A percentile compares a stretch with the other conserved stretches of the same genome.
These are phyloP conservation scores for Xylaria acuta DNA, from an alignment of 495 filamentous ascomycete species.

Conservation along the genomic window DNA sequence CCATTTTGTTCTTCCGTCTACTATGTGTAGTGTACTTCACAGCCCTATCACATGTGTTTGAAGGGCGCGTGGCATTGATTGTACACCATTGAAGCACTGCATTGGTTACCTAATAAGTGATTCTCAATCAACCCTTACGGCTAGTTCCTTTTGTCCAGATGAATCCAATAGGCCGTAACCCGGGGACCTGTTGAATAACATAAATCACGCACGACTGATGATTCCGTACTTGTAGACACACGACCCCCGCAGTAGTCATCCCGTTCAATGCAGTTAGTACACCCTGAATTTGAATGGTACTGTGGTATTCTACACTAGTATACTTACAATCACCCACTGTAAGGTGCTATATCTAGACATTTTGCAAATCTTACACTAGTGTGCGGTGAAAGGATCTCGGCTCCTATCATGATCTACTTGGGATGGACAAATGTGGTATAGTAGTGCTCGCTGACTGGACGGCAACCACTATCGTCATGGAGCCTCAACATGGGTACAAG, in stretches of 20 bases:
- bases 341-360: too few relatives aligned
- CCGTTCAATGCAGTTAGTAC: not conserved
- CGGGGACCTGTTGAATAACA: not conserved
- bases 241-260: not conserved
- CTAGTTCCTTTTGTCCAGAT: not conserved
- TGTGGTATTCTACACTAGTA: not conserved
- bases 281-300: too few relatives aligned
- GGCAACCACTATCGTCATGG: not conserved
- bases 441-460: not conserved
- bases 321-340: not conserved
- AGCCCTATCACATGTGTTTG: not conserved
- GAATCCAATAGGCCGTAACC: not conserved
- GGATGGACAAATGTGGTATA: not conserved
- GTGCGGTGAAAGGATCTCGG: not conserved
- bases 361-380: not conserved
- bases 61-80: not conserved
- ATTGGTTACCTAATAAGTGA: too few relatives aligned
- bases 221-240: not conserved
- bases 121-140: not conserved
- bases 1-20: not conserved
- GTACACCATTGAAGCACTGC: not conserved
- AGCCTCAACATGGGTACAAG: not conserved
- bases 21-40: not conserved
- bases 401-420: not conserved
- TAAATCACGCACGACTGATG: not conserved